Base-by-base conservation (phyloP, 2,329 filamentous ascomycete species). In the Sporothrix brasiliensis region DNA sequence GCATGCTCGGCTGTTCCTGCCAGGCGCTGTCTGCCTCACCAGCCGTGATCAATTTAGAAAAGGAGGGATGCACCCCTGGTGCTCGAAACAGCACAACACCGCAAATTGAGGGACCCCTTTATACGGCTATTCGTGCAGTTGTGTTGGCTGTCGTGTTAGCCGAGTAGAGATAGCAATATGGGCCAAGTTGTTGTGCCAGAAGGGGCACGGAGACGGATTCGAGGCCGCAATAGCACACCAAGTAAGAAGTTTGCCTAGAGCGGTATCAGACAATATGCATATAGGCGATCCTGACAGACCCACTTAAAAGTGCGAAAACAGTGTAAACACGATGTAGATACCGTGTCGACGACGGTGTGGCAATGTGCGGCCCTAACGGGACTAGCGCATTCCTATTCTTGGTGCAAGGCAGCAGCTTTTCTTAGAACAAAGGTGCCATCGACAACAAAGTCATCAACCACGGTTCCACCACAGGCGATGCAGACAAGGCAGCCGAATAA, bases 401-500 rank as follows among this genome's bases (percentile, higher is more conserved):
- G 30, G 63, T 39, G 52, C 66, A 54, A 68, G 66, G 66, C 66
- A 68, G 52, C 66, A 68, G 66, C 50, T 44, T 68, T 68, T 56
- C 39, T 44, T 47, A 30, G 39, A 56, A 56, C 66, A 68, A 58
- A 56, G 50, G 50, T 13, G 50, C 50, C 65, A 52, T 44, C 27
- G 63, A 67, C 61, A 50, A 0, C 6, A 16, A 11, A 11, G 39
- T 30, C 52, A 4, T 56, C 65, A 16, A 49, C 50, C 34, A 27
- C 52, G 52, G 50, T 47, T 39, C 49, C 49, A 67, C 63, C 19
- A 39, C 21, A 11, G 11, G 60, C 34, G n/a, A 54, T 21, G 16
- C 41, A 44, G 56, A 47, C 41, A 60, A 68, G 67, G 67, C 67
- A 68, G 53, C 67, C 67, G 53, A 68, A 60, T 68, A 60, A 56